Conservation (phyloP, 2,329 filamentous ascomycete species). For the Phyllosticta capitalensis region DNA sequence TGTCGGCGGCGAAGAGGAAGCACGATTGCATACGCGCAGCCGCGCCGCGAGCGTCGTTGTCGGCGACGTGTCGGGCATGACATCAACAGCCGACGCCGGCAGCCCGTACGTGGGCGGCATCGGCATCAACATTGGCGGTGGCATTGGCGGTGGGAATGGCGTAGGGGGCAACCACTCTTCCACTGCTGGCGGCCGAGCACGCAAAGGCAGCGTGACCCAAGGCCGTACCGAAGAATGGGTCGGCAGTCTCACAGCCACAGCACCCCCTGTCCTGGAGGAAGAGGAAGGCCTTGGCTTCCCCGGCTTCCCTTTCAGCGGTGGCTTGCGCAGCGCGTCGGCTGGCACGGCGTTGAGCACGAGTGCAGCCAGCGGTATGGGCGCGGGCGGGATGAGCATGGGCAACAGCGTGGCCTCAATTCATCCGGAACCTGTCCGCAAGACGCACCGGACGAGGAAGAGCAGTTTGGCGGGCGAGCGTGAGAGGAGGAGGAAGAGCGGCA, state of each 20-base stretch:
- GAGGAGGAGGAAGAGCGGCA: not conserved
- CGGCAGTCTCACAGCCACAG: not conserved
- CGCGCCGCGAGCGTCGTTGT: slow-evolving; percentile 3
- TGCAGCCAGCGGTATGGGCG: not conserved
- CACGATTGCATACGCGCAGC: slow-evolving; percentile 7
- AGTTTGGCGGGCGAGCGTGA: not conserved
- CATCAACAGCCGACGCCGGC: not conserved
- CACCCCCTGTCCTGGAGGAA: not conserved
- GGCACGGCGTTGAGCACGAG: not conserved
- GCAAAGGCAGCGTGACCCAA: not conserved
- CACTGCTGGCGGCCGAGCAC: not conserved
- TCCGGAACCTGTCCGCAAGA: not conserved
- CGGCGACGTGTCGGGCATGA: not conserved
- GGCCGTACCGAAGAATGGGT: not conserved
- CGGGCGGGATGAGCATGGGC: not conserved
- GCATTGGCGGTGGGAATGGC: not conserved
- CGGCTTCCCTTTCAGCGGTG: not conserved
- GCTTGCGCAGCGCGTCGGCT: not conserved
- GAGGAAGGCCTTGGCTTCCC: not conserved
- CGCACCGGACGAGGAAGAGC: not conserved
- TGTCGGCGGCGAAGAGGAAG: slow-evolving; percentile 6
- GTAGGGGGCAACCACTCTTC: not conserved
- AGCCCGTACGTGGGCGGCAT: not conserved
- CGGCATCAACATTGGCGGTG: not conserved
- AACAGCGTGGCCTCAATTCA: not conserved